A percentile compares a stretch with the other conserved stretches of the same genome.
phyloP scores from a whole-genome alignment of 2,329 filamentous ascomycete species.

The Sarocladium kiliense region DNA sequence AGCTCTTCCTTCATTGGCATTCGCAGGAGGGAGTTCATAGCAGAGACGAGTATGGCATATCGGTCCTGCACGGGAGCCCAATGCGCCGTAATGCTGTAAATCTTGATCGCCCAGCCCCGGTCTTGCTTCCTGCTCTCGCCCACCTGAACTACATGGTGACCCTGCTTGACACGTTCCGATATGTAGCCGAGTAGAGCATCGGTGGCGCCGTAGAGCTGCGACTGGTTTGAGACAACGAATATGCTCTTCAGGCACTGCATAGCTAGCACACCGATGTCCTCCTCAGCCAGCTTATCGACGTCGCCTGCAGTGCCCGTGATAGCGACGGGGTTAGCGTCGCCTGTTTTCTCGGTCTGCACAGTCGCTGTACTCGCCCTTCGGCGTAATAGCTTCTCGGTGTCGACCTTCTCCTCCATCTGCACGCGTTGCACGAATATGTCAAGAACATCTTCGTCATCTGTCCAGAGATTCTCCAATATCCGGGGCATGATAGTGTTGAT shows the following conservation, averaged over 20 bases:
- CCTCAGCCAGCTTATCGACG: constrained; percentile 83
- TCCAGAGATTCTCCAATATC: constrained; percentile 81
- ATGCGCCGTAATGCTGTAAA: constrained; percentile 73
- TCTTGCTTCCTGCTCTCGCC: constrained; percentile 37
- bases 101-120: constrained; percentile 72
- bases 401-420: constrained; percentile 62
- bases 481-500: constrained; percentile 76
- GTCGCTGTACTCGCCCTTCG: constrained; percentile 77
- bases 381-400: constrained; percentile 56
- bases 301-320: constrained; percentile 79
- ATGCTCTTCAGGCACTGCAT: constrained; percentile 83
- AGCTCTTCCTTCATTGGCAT: constrained; percentile 65
- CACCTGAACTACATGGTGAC: constrained; percentile 47
- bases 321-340: constrained; percentile 62
- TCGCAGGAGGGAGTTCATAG: constrained; percentile 69
- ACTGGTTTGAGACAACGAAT: constrained; percentile 74
- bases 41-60: constrained; percentile 80
- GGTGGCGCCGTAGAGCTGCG: constrained; percentile 76
- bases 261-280: constrained; percentile 80
- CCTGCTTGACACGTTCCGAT: constrained; percentile 49
- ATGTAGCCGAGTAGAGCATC: constrained; percentile 71
- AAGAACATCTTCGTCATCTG: constrained; percentile 65
- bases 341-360: constrained; percentile 60
- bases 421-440: constrained; percentile 62
- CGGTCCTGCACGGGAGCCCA: constrained; percentile 95